phyloP scores from a whole-genome alignment of 257 asterid genomes.

The Ajuga chamaepitys region DNA sequence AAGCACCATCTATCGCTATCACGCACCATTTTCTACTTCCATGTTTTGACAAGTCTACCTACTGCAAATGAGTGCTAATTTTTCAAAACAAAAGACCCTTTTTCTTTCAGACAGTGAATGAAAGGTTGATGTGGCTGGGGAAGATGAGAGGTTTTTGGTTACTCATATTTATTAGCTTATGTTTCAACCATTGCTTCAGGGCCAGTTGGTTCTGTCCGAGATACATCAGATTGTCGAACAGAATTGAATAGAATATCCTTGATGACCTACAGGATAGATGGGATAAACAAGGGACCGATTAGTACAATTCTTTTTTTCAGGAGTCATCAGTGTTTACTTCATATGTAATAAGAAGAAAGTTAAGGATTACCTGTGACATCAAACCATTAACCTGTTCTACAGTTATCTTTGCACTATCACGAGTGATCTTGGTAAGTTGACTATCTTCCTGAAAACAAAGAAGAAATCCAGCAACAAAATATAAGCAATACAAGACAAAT shows the following conservation, averaged over 20 bases:
- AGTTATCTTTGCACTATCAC: conserved; percentile 90
- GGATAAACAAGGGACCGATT: neutral
- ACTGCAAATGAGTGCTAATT: too few relatives aligned
- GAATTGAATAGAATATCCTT: conserved; percentile 92
- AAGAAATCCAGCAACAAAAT: neutral
- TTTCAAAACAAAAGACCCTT: too few relatives aligned
- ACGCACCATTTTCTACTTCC: too few relatives aligned
- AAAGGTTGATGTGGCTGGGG: too few relatives aligned
- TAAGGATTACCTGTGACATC: conserved; percentile 83
- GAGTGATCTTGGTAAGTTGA: conserved; percentile 84
- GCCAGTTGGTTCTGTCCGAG: conserved; percentile 46
- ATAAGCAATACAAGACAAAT: neutral
- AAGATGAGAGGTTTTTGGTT: too few relatives aligned
- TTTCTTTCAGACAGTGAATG: too few relatives aligned
- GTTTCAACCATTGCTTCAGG: conserved; percentile 92
- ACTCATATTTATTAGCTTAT: conserved; percentile 24
- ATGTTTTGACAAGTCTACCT: too few relatives aligned
- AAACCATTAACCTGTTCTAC: conserved; percentile 98
- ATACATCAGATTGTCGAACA: conserved; percentile 50
- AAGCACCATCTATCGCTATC: neutral
- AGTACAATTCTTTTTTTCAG: too few relatives aligned
- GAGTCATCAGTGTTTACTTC: too few relatives aligned
- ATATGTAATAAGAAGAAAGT: neutral
- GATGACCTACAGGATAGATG: conserved; percentile 54
- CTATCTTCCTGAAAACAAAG: conserved; percentile 73